Conservation (phyloP, 805 yeast species). For the Saccharomycopsis sp. region DNA sequence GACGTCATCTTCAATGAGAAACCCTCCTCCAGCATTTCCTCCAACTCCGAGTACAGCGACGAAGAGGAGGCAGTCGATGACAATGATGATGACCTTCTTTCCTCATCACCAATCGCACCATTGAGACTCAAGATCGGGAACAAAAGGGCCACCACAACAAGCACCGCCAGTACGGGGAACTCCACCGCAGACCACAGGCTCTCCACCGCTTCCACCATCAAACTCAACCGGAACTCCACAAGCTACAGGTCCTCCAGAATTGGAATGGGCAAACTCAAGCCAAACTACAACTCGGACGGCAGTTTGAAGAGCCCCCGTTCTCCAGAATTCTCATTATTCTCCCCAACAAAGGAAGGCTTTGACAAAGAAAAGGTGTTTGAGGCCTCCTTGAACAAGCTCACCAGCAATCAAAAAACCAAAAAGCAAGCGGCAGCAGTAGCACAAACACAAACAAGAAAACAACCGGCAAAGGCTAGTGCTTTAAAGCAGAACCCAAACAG, state of each 20-base stretch:
- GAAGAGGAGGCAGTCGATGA: background rate
- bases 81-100: background rate
- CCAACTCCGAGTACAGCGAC: background rate
- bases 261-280: constrained; percentile 14
- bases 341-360: constrained; percentile 14
- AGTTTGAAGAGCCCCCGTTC: constrained; percentile 1
- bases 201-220: constrained; percentile 19
- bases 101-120: constrained; percentile 7
- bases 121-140: constrained; percentile 2
- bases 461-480: constrained; percentile 1
- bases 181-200: constrained; percentile 2
- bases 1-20: constrained; percentile 15
- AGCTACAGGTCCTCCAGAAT: constrained; percentile 17
- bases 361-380: constrained; percentile 1
- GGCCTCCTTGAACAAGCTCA: background rate
- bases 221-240: constrained; percentile 4
- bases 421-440: too few relatives aligned
- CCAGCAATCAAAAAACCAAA: background rate
- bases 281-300: constrained; percentile 1
- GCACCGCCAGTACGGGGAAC: background rate
- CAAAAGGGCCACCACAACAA: background rate
- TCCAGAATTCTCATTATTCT: constrained; percentile 18
- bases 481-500: constrained; percentile 1
- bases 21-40: background rate
- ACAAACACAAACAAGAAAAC: too few relatives aligned